Evolutionary conservation across 192 early-diverging fungal species (phyloP), one percentile per base, ranked within the genome.

Genomic region (Linnemannia schmuckeri): DNA sequence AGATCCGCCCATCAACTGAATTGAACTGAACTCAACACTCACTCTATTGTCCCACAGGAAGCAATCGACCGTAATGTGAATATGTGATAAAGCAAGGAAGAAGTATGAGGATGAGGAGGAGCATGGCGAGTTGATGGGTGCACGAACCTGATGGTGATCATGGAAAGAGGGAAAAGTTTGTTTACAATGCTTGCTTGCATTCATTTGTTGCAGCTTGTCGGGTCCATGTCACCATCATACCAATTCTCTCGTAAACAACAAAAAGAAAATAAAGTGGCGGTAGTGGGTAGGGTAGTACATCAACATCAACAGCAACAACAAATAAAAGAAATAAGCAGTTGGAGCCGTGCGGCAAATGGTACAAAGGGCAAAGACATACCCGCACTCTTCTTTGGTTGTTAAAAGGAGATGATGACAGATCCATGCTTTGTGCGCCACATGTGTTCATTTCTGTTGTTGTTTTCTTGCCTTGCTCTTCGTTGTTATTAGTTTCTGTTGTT

Each of bases 391-490:
- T 52, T 13, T 10, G 12, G 18, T 52, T 52, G 49, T 52, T 52
- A 17, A 52, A 57, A 27, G 22, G n/a, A 10, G 30, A 66, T 35
- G n/a, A 33, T 66, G 27, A 66, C 61, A 66, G 61, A 66, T 66
- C 61, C n/a, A 33, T 66, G 61, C 30, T 66, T 66, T 66, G 61
- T 66, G 13, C 61, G 30, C 61, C 61, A 66, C 61, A 66, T 66
- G 61, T 66, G 61, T 66, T 12, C 61, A 66, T n/a, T n/a, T 52
- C 24, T 66, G 61, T 33, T 33, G 61, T 66, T 66, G 61, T 33
- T 35, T 66, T 66, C 10, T 35, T 66, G 33, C 10, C 9, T 66
- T 66, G 13, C 30, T 66, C 10, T 27, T 63, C 22, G 27, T 7
- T 17, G 3, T 12, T 49, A 0, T 63, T 63, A 10, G 57, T 12